Percentiles rank a stretch among this genome's conserved stretches.
Evolutionary conservation across 2,329 filamentous ascomycete species (phyloP).

Genomic region (Zasmidium citrigriseum): DNA sequence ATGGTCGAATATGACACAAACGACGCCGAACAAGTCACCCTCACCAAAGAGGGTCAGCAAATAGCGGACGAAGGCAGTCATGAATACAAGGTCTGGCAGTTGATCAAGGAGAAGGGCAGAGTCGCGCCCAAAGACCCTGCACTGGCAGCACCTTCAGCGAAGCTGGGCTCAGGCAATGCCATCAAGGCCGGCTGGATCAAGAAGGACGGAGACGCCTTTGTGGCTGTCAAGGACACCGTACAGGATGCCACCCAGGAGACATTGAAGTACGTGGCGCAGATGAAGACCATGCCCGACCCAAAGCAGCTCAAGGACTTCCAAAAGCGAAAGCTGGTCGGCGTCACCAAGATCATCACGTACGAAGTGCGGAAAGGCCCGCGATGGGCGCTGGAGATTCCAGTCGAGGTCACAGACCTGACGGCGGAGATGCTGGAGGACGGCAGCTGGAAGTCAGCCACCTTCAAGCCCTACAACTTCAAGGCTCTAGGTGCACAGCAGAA

Average conservation of each 20-base stretch:
- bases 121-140: constrained; percentile 50
- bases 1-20: constrained; percentile 87
- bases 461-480: constrained; percentile 84
- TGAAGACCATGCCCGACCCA: constrained; percentile 67
- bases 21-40: constrained; percentile 72
- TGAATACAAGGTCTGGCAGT: constrained; percentile 54
- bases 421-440: constrained; percentile 87
- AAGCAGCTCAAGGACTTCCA: constrained; percentile 80
- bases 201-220: constrained; percentile 59
- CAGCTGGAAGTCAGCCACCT: constrained; percentile 86
- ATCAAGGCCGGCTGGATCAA: constrained; percentile 76
- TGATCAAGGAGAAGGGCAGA: constrained; percentile 47
- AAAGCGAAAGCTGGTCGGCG: constrained; percentile 85
- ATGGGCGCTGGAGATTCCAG: constrained; percentile 82
- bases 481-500: constrained; percentile 62
- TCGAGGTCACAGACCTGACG: constrained; percentile 94
- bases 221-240: constrained; percentile 68
- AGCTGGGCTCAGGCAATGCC: constrained; percentile 90
- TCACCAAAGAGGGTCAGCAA: constrained; percentile 81
- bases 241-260: constrained; percentile 76
- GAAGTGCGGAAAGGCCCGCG: constrained; percentile 81
- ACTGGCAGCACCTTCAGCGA: constrained; percentile 74
- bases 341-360: constrained; percentile 84
- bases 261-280: constrained; percentile 71
- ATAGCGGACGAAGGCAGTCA: constrained; percentile 58